Base-by-base conservation (phyloP, 345 rosid genomes). In the Boechera retrofracta region DNA sequence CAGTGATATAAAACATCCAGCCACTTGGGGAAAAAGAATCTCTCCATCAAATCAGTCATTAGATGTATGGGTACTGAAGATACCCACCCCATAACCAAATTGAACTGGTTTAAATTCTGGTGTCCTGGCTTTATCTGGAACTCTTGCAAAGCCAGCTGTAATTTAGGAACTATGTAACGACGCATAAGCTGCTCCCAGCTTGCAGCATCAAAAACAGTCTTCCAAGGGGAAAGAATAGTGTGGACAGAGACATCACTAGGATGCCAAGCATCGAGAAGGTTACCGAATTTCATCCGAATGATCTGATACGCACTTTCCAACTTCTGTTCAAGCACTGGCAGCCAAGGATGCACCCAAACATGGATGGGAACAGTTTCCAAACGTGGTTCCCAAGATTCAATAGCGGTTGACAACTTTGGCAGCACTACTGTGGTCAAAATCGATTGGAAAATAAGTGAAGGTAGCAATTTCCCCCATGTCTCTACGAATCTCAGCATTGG, bases 311-410 rank as follows among this genome's bases (percentile, higher is more conserved):
- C 59, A 64, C 82, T 82, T 75, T 94, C 98, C 79, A 92, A 73
- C 68, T 85, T 90, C 39, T 81, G 85, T 63, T 93, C 98, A 81
- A 94, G 79, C 74, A 74, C 74, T 18, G 89, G 97, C 73, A 90
- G 73, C 98, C 97, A 92, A 21, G 97, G 97, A 83, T 91, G 97
- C 58, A 90, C 91, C 98, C 96, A 94, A 45, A 85, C 78, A 79
- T 94, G 98, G 57, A 94, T 90, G 10, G 98, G 88, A 64, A 92
- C 89, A 29, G 86, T 81, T 79, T 94, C 97, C 28, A 79, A 74
- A 38, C 85, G 87, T 35, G 97, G 98, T 57, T 94, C 92, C 97
- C 97, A 94, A 8, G 79, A 83, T 47, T 90, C 87, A 13, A 92
- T 89, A n/a, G 94, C 97, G 26, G 63, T 76, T 4, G 90, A 83